Base-by-base conservation (phyloP, 108 stramenopile species). In the Nitzschia palea region DNA sequence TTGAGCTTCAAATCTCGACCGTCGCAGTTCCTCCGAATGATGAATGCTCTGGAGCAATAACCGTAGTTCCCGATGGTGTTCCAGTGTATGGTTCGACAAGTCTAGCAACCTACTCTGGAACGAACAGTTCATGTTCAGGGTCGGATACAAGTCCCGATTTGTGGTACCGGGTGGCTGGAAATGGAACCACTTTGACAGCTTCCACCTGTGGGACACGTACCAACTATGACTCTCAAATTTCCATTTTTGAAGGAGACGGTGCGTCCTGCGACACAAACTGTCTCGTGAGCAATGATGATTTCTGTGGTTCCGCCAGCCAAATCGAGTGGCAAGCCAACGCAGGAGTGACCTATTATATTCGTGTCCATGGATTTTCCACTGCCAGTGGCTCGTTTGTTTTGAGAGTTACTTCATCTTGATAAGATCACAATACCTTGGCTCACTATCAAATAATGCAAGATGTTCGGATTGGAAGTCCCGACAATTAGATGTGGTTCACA, bases 91-190 rank as follows among this genome's bases (percentile, higher is more conserved):
- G 55, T 10, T 52, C 54, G n/a, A 68, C 67, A 6, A 12, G 8
- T 4, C 14, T 57, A 22, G 54, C 67, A 12, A 55, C 55, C 4
- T 10, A 28, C 17, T 55, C 54, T 25, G 54, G 54, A 5, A 29
- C 28, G 30, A 31, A 6, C 17, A 29, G 31, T 4, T 12, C 55
- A 17, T 26, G 12, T 28, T 32, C 29, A 17, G 44, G 23, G 4
- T n/a, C 0, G 4, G 34, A 53, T 12, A n/a, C n/a, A n/a, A 65
- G 30, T 25, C 30, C 51, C 36, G 65, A 45, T 1, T 15, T 45
- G n/a, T 73, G 71, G 71, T 73, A 43, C 33, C 20, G 42, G 4
- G 71, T 73, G 6, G 55, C 9, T 42, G 59, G 62, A 45, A 17
- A 48, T 17, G 62, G 62, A 4, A 4, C 4, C 4, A 28, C 8